Percentiles rank a stretch among this genome's conserved stretches.
Conservation (phyloP, 768 basidiomycete species). For the Pleurotus giganteus region DNA sequence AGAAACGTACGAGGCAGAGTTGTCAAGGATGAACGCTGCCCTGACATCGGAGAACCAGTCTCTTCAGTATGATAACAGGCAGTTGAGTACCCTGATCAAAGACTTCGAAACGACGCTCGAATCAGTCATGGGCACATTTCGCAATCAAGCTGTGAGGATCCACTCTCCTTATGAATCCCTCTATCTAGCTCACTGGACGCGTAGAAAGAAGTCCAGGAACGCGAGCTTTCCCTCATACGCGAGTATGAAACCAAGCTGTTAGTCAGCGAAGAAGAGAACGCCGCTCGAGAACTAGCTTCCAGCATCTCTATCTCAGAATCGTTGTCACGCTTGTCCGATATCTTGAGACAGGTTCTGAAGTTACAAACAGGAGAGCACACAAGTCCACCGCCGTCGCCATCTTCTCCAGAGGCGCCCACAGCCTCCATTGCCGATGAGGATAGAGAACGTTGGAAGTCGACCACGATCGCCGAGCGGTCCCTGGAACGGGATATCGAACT, state of each 20-base stretch:
- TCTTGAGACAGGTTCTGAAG: constrained; percentile 70
- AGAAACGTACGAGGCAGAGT: constrained; percentile 90
- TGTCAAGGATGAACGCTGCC: constrained; percentile 83
- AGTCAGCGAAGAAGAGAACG: constrained; percentile 66
- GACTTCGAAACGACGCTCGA: constrained; percentile 99
- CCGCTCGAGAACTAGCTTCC: constrained; percentile 54
- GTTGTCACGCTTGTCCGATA: constrained; percentile 65
- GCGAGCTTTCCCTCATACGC: constrained; percentile 83
- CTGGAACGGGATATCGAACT: constrained; percentile 92
- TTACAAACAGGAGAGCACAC: constrained; percentile 65
- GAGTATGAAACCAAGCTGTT: constrained; percentile 90
- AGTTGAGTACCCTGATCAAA: constrained; percentile 84
- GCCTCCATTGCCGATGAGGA: constrained; percentile 25
- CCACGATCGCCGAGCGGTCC: constrained; percentile 59
- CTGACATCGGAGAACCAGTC: constrained; percentile 81
- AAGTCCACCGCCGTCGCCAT: constrained; percentile 20
- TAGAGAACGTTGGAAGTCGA: constrained; percentile 37
- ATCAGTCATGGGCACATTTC: constrained; percentile 87
- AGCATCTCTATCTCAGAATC: constrained; percentile 67
- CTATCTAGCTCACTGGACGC: neutral
- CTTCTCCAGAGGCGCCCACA: constrained; percentile 6
- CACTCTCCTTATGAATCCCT: constrained; percentile 8
- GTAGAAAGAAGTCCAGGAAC: constrained; percentile 90
- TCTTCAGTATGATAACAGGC: constrained; percentile 93
- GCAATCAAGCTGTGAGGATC: constrained; percentile 81